These are phyloP conservation scores for Alliaria petiolata DNA, from an alignment of 345 rosid species.

Conservation along the genomic window DNA sequence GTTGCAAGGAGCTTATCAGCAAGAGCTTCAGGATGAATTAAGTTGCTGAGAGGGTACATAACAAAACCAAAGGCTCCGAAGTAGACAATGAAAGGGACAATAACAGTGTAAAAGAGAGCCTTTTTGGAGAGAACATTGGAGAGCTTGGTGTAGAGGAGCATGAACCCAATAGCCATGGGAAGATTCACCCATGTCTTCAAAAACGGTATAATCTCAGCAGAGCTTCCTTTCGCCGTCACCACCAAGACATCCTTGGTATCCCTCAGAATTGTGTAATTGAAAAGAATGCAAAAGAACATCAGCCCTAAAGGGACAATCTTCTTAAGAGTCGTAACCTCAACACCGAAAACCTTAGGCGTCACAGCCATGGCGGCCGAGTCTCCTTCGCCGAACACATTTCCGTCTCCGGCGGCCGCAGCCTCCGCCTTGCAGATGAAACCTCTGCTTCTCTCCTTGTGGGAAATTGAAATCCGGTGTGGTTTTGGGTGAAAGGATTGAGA, in stretches of 20 bases:
- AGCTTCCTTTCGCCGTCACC: slow-evolving; percentile 94
- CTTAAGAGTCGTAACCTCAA: slow-evolving; percentile 60
- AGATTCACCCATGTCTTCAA: slow-evolving; percentile 97
- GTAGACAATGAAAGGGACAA: slow-evolving; percentile 84
- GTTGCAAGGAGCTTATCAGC: slow-evolving; percentile 69
- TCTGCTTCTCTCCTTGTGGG: slow-evolving; percentile 43
- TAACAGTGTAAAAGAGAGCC: slow-evolving; percentile 83
- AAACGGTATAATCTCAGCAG: slow-evolving; percentile 97
- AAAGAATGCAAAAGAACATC: slow-evolving; percentile 94
- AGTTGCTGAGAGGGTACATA: slow-evolving; percentile 85
- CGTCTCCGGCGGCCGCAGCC: slow-evolving; percentile 68
- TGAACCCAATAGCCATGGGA: slow-evolving; percentile 97
- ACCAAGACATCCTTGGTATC: slow-evolving; percentile 97
- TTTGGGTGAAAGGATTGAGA: slow-evolving; percentile 39
- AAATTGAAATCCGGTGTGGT: slow-evolving; percentile 39
- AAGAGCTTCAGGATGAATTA: slow-evolving; percentile 78
- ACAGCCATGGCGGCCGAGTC: slow-evolving; percentile 25
- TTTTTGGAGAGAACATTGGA: slow-evolving; percentile 76
- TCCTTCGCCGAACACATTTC: slow-evolving; percentile 44
- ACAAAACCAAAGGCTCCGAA: slow-evolving; percentile 94
- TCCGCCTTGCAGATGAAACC: slow-evolving; percentile 78
- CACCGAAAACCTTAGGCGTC: slow-evolving; percentile 63
- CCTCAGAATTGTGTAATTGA: slow-evolving; percentile 94
- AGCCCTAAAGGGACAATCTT: slow-evolving; percentile 91
- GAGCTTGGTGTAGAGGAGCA: slow-evolving; percentile 77